A percentile compares a stretch with the other conserved stretches of the same genome.
These are phyloP conservation scores for Paecilomyces dactylethromorphus DNA, from an alignment of 2,329 filamentous ascomycete species.

Conservation along the genomic window DNA sequence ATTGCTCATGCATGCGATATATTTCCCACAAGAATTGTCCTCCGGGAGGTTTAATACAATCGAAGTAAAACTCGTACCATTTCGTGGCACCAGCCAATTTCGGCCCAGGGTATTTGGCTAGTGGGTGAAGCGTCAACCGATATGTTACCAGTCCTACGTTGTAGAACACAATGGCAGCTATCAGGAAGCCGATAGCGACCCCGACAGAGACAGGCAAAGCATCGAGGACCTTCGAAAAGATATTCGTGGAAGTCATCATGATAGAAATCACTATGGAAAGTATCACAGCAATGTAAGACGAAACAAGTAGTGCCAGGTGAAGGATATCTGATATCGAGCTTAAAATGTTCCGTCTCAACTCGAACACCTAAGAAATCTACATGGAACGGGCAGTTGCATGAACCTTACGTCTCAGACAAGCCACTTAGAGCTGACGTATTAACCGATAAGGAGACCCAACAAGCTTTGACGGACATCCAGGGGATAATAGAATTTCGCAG, in stretches of 20 bases:
- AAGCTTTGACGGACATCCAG: too few relatives aligned
- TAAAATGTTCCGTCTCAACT: neutral
- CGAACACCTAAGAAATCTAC: neutral
- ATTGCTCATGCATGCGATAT: constrained; percentile 18
- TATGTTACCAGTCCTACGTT: neutral
- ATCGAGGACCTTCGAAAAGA: neutral
- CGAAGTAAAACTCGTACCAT: constrained; percentile 21
- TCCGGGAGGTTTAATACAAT: constrained; percentile 9
- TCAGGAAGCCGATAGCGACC: neutral
- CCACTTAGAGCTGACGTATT: too few relatives aligned
- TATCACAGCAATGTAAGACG: neutral
- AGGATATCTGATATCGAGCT: neutral
- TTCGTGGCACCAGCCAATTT: constrained; percentile 17
- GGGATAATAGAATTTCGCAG: too few relatives aligned
- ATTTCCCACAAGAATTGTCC: constrained; percentile 18
- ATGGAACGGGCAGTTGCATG: neutral
- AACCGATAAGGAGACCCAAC: too few relatives aligned
- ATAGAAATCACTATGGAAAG: constrained; percentile 1
- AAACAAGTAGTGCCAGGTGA: neutral
- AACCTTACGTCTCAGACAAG: neutral
- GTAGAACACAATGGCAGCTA: constrained; percentile 2
- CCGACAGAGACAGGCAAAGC: neutral
- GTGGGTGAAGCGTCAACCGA: constrained; percentile 13
- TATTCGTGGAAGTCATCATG: neutral
- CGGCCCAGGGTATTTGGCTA: constrained; percentile 18